A percentile compares a stretch with the other conserved stretches of the same genome.
Evolutionary conservation across 176 grass and related monocot genomes (phyloP).

Genomic region (Paspalum notatum): DNA sequence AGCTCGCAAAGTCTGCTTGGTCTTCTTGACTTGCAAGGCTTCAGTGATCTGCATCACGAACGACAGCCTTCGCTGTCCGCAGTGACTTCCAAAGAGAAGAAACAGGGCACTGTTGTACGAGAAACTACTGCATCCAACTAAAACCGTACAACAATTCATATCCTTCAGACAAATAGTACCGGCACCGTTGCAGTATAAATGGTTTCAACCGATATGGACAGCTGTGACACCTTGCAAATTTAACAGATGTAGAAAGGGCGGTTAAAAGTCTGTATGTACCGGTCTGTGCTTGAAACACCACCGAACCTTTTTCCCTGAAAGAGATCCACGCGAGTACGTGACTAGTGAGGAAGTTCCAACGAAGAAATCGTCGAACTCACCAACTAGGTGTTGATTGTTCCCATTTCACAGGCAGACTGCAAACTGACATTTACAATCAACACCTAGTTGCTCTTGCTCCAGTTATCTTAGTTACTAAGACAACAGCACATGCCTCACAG

Average conservation of each 20-base stretch:
- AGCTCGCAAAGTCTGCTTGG: not conserved
- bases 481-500: not conserved
- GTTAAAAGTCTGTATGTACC: not conserved
- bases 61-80: not conserved
- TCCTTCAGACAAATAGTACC: slow-evolving; percentile 7
- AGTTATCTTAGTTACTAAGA: not conserved
- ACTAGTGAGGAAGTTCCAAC: not conserved
- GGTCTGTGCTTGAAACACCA: not conserved
- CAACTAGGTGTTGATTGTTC: not conserved
- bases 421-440: not conserved
- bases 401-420: not conserved
- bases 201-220: not conserved
- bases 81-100: not conserved
- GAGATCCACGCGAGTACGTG: not conserved
- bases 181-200: not conserved
- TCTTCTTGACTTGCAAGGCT: not conserved
- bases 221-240: not conserved
- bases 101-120: not conserved
- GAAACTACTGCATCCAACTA: slow-evolving; percentile 20
- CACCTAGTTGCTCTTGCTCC: too few species aligned
- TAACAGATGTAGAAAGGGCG: not conserved
- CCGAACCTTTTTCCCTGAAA: not conserved
- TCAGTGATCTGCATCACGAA: not conserved
- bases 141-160: slow-evolving; percentile 26
- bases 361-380: not conserved